These are phyloP conservation scores for Umbellularia californica DNA, from an alignment of 164 flowering plant genomes.

Conservation along the genomic window DNA sequence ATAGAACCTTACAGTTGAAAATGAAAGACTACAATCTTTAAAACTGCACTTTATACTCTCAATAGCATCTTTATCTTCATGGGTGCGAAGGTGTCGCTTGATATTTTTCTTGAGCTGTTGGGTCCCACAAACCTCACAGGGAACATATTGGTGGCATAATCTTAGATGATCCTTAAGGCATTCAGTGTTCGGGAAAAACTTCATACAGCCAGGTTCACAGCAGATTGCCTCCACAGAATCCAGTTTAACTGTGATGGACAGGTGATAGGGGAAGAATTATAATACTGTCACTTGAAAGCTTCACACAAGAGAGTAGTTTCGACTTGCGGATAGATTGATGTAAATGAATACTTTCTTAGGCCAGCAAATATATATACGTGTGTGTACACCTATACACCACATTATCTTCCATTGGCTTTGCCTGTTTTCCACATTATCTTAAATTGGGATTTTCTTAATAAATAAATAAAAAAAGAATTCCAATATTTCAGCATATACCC, in stretches of 20 bases:
- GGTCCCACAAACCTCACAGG: constrained; percentile 68
- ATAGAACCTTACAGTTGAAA: constrained; percentile 53
- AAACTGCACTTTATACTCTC: constrained; percentile 48
- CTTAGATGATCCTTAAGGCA: constrained; percentile 64
- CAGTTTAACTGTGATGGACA: constrained; percentile 50
- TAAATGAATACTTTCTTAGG: background rate
- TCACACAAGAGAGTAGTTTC: background rate
- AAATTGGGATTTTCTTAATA: too few relatives aligned
- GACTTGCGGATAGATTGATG: background rate
- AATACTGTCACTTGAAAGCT: background rate
- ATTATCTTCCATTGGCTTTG: background rate
- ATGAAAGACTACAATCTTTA: constrained; percentile 48
- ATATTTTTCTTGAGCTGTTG: constrained; percentile 77
- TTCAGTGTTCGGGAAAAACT: constrained; percentile 52
- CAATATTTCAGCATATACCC: background rate
- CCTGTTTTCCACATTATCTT: too few relatives aligned
- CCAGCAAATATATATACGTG: background rate
- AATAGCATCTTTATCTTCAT: constrained; percentile 28
- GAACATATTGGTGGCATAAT: constrained; percentile 52
- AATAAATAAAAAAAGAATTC: too few relatives aligned
- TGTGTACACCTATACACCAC: background rate
- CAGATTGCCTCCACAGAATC: constrained; percentile 68
- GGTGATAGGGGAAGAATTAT: background rate
- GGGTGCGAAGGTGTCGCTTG: constrained; percentile 47
- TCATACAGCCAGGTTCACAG: constrained; percentile 73